phyloP scores from a whole-genome alignment of 2,329 filamentous ascomycete genomes.

The Alternaria infectoria region DNA sequence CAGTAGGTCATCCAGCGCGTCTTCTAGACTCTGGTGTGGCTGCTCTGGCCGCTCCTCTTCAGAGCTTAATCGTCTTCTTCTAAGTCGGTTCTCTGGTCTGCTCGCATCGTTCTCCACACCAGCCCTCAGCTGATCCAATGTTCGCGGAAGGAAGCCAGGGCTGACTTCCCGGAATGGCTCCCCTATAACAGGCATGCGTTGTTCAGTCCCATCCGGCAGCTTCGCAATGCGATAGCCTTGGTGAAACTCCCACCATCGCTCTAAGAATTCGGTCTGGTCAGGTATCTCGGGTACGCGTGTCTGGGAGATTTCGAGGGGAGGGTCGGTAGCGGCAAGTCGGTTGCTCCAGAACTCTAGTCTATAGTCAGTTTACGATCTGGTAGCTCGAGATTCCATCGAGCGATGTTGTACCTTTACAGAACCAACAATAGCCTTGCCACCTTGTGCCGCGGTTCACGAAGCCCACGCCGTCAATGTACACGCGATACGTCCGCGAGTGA shows the following conservation, averaged over 20 bases:
- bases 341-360: slow-evolving; percentile 56
- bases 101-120: slow-evolving; percentile 37
- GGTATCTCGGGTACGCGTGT: slow-evolving; percentile 56
- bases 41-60: slow-evolving; percentile 30
- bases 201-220: slow-evolving; percentile 52
- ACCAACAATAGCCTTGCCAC: slow-evolving; percentile 61
- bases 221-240: slow-evolving; percentile 52
- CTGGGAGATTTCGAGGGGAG: slow-evolving; percentile 50
- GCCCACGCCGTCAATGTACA: slow-evolving; percentile 59
- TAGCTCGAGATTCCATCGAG: too few species aligned
- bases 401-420: slow-evolving; percentile 50
- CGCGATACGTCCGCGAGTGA: slow-evolving; percentile 53
- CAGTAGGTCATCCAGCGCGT: slow-evolving; percentile 43
- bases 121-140: slow-evolving; percentile 52
- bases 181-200: slow-evolving; percentile 54
- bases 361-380: slow-evolving; percentile 8
- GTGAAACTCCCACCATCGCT: slow-evolving; percentile 58
- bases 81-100: slow-evolving; percentile 39
- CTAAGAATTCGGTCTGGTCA: slow-evolving; percentile 55
- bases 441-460: slow-evolving; percentile 56
- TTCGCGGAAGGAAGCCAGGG: slow-evolving; percentile 56
- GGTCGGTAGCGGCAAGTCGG: slow-evolving; percentile 51
- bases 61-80: slow-evolving; percentile 26
- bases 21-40: slow-evolving; percentile 41
- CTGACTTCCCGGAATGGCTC: slow-evolving; percentile 56